Evolutionary conservation across 306 rosid genomes (phyloP).

Genomic region (Castanea crenata): DNA sequence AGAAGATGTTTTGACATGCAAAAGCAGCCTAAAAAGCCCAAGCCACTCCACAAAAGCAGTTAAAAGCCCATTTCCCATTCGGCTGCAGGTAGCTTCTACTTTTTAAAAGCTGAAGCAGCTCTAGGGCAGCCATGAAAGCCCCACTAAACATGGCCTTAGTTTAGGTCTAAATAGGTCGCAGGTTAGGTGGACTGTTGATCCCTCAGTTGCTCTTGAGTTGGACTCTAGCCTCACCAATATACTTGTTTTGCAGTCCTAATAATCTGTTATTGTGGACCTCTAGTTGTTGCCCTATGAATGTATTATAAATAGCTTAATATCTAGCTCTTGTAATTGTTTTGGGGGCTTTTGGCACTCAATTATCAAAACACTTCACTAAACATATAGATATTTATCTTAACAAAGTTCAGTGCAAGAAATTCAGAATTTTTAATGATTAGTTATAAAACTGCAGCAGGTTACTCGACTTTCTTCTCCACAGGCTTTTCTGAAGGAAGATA

Average conservation of each 20-base stretch:
- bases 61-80: neutral
- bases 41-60: neutral
- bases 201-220: neutral
- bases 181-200: neutral
- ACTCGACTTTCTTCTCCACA: slow-evolving; percentile 91
- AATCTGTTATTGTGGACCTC: slow-evolving; percentile 7
- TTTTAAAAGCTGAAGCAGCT: neutral
- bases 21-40: neutral
- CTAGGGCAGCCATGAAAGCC: neutral
- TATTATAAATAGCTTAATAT: neutral
- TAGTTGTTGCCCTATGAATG: slow-evolving; percentile 8
- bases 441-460: slow-evolving; percentile 81
- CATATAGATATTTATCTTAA: slow-evolving; percentile 16
- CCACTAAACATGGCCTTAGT: neutral
- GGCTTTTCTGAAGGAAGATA: slow-evolving; percentile 99
- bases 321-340: slow-evolving; percentile 19
- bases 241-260: slow-evolving; percentile 12
- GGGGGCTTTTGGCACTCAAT: slow-evolving; percentile 29
- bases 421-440: slow-evolving; percentile 52
- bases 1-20: neutral
- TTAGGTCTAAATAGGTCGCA: neutral
- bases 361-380: slow-evolving; percentile 22
- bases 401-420: slow-evolving; percentile 34
- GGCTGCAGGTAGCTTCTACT: neutral
- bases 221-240: neutral